Percentiles rank a stretch among this genome's conserved stretches.
Conservation (phyloP, 768 basidiomycete genomes). For the Pholiota molesta region DNA sequence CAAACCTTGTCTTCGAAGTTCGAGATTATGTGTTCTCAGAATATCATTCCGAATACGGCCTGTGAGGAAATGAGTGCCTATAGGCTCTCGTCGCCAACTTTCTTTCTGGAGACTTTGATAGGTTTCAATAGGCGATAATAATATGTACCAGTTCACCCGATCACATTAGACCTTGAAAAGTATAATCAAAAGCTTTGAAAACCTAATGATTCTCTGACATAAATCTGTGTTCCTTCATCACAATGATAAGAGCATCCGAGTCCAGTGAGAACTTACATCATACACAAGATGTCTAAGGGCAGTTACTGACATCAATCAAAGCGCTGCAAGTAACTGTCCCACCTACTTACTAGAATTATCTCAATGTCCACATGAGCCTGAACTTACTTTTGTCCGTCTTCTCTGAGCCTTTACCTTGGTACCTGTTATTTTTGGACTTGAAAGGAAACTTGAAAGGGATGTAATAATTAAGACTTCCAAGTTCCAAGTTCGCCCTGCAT, state of each 20-base stretch:
- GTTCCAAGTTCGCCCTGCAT: too few species aligned
- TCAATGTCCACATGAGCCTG: constrained; percentile 8
- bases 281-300: background rate
- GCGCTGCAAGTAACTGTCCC: background rate
- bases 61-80: background rate
- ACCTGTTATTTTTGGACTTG: background rate
- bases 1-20: background rate
- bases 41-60: background rate
- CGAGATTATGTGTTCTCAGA: too few species aligned
- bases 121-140: background rate
- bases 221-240: constrained; percentile 8
- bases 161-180: constrained; percentile 13
- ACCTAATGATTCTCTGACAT: constrained; percentile 5
- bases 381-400: constrained; percentile 2
- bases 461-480: too few species aligned
- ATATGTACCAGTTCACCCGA: constrained; percentile 1
- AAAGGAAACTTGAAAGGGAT: constrained; percentile 5
- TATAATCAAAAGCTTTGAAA: constrained; percentile 7
- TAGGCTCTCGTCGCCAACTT: background rate
- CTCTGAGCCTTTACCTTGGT: background rate
- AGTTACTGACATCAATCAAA: constrained; percentile 3
- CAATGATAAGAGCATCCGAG: constrained; percentile 9
- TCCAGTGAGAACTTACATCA: constrained; percentile 2
- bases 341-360: background rate
- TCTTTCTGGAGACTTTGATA: background rate